Conservation (phyloP, 805 yeast genomes). For the Candida pseudofarinosa region DNA sequence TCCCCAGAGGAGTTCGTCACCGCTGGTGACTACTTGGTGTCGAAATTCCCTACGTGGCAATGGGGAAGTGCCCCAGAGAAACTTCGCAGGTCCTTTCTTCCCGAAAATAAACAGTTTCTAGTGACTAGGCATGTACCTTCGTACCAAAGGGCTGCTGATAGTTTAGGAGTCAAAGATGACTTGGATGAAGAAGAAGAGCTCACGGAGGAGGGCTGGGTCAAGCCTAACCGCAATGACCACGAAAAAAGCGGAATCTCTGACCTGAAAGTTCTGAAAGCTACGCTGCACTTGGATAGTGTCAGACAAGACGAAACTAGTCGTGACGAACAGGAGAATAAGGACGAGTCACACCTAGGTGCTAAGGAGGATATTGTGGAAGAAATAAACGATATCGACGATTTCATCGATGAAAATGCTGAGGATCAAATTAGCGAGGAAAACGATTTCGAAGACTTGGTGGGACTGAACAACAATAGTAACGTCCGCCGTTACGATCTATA, state of each 20-base stretch:
- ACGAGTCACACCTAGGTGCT: conserved; percentile 21
- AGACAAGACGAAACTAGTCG: neutral
- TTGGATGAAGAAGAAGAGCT: conserved; percentile 34
- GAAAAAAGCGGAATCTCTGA: conserved; percentile 11
- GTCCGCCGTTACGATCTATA: conserved; percentile 81
- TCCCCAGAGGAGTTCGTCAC: conserved; percentile 92
- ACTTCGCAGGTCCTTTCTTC: conserved; percentile 63
- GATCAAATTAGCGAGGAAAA: conserved; percentile 28
- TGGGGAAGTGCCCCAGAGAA: conserved; percentile 52
- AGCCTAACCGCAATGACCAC: conserved; percentile 12
- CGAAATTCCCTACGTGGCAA: conserved; percentile 95
- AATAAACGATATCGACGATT: conserved; percentile 44
- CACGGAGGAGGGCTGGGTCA: conserved; percentile 61
- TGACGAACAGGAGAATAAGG: conserved; percentile 10
- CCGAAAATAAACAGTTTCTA: conserved; percentile 79
- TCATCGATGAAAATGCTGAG: conserved; percentile 42
- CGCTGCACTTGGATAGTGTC: neutral
- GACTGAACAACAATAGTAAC: conserved; percentile 23
- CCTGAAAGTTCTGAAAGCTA: neutral
- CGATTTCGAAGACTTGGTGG: conserved; percentile 31
- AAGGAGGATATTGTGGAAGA: conserved; percentile 8
- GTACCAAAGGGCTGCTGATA: conserved; percentile 60
- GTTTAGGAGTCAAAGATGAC: conserved; percentile 42
- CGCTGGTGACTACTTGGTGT: conserved; percentile 91
- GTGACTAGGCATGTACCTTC: conserved; percentile 91